Percentiles rank a stretch among this genome's conserved stretches.
These are phyloP conservation scores for Penicillium capsulatum DNA, from an alignment of 2,329 filamentous ascomycete species.

Conservation along the genomic window DNA sequence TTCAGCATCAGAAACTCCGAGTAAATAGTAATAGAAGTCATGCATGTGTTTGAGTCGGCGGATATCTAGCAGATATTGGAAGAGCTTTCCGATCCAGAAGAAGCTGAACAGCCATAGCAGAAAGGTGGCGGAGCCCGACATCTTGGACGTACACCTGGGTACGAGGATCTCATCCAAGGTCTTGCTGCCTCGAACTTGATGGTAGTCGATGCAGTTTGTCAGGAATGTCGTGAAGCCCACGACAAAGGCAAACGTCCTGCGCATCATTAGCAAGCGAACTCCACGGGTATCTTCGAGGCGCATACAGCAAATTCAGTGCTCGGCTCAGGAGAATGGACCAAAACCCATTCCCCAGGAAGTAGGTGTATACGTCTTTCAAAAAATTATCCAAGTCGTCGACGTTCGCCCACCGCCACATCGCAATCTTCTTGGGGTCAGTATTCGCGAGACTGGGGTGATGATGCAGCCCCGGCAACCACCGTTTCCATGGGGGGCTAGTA, in stretches of 20 bases:
- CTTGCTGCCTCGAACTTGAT: constrained; percentile 63
- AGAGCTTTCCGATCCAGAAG: constrained; percentile 76
- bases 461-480: constrained; percentile 29
- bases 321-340: constrained; percentile 77
- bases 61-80: constrained; percentile 69
- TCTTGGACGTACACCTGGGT: constrained; percentile 68
- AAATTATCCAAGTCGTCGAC: constrained; percentile 86
- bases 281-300: constrained; percentile 9
- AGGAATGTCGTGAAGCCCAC: constrained; percentile 79
- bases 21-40: constrained; percentile 77
- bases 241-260: constrained; percentile 76
- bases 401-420: constrained; percentile 90
- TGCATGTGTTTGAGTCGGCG: constrained; percentile 71
- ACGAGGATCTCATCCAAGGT: constrained; percentile 60
- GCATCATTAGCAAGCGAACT: background rate
- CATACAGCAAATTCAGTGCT: constrained; percentile 67
- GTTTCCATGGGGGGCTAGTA: constrained; percentile 18
- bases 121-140: constrained; percentile 72
- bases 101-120: constrained; percentile 80
- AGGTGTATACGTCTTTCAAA: constrained; percentile 78
- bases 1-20: constrained; percentile 78
- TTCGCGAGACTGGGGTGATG: constrained; percentile 37
- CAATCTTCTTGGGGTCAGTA: constrained; percentile 65
- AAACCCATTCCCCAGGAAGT: constrained; percentile 77
- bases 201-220: constrained; percentile 80